Percentiles rank a stretch among this genome's conserved stretches.
Conservation (phyloP, 768 basidiomycete species). For the Tylopilus plumbeoviolaceoides region DNA sequence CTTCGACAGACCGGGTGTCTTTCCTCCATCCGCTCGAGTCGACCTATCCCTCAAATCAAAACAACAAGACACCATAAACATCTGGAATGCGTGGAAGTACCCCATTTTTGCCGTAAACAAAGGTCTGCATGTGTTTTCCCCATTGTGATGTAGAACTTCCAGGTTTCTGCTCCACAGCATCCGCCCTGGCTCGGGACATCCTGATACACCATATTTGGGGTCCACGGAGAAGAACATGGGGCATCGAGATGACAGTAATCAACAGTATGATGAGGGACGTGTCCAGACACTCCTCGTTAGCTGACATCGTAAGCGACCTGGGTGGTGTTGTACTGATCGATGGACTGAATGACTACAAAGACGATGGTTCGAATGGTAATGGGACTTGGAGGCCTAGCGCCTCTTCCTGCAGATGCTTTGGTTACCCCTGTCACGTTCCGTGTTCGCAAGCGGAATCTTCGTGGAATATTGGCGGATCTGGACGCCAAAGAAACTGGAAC, state of each 20-base stretch:
- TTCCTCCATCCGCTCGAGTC: conserved; percentile 71
- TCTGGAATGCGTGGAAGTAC: conserved; percentile 74
- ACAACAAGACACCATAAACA: conserved; percentile 48
- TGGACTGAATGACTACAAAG: conserved; percentile 26
- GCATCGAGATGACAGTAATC: conserved; percentile 89
- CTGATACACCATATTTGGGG: conserved; percentile 80
- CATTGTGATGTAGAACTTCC: neutral
- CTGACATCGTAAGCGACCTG: conserved; percentile 65
- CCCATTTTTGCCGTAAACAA: conserved; percentile 62
- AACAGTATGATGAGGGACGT: conserved; percentile 83
- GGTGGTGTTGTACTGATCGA: neutral
- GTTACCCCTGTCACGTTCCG: conserved; percentile 92
- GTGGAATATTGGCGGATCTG: conserved; percentile 73
- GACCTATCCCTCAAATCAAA: conserved; percentile 62
- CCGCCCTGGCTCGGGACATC: conserved; percentile 57
- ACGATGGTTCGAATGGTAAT: conserved; percentile 58
- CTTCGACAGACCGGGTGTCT: conserved; percentile 64
- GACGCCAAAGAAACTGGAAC: conserved; percentile 73
- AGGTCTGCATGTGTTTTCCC: conserved; percentile 38
- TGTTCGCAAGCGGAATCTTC: conserved; percentile 66
- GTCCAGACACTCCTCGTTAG: conserved; percentile 73
- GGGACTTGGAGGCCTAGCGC: conserved; percentile 75
- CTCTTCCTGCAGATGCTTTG: conserved; percentile 87
- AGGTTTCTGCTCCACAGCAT: conserved; percentile 15
- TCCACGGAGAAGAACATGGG: conserved; percentile 88